Base-by-base conservation (phyloP, 208 protist genomes). In the Wallacemonas sp. region DNA sequence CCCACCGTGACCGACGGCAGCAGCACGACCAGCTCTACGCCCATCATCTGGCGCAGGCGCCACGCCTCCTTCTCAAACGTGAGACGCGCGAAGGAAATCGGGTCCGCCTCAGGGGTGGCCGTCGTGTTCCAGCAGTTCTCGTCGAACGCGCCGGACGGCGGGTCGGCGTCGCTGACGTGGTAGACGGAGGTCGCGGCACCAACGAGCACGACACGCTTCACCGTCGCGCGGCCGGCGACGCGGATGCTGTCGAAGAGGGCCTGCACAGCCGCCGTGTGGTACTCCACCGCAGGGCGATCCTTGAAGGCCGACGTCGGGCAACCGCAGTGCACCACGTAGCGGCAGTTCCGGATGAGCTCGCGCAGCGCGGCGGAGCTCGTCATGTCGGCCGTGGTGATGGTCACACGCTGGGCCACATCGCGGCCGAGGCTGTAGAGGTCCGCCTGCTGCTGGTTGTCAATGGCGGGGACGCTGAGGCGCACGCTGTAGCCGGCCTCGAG, bases 51-150 rank as follows among this genome's bases (percentile, higher is more conserved):
- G n/a, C 87, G 78, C 55, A 97, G 63, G 20, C 91, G 76, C 85
- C 91, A 94, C 52, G 91, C 91, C 68, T 97, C 88, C 18, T 85
- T 82, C 76, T 97, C 91, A 67, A 97, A 97, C 48, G 76, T 79
- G 8, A 97, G 73, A 57, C 89, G 86, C 2, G 88, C 91, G 57
- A 79, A 90, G n/a, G 82, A 74, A 38, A 92, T 73, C n/a, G 87
- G 79, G 39, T 97, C 91, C 11, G 71, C 81, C 48, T 76, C 66
- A 12, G 84, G 57, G 2, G 77, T 92, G 14, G 83, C 84, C 7
- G 79, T 68, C 3, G 65, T 84, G 72, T 94, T 97, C 89, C 91
- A 97, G 76, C 63, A 87, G 44, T 38, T 85, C 71, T 94, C 91
- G 63, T 94, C 85, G 67, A 93, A 97, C 23, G 65, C 20, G 10